These are phyloP conservation scores for Galerina marginata DNA, from an alignment of 768 basidiomycete genomes.

Conservation along the genomic window DNA sequence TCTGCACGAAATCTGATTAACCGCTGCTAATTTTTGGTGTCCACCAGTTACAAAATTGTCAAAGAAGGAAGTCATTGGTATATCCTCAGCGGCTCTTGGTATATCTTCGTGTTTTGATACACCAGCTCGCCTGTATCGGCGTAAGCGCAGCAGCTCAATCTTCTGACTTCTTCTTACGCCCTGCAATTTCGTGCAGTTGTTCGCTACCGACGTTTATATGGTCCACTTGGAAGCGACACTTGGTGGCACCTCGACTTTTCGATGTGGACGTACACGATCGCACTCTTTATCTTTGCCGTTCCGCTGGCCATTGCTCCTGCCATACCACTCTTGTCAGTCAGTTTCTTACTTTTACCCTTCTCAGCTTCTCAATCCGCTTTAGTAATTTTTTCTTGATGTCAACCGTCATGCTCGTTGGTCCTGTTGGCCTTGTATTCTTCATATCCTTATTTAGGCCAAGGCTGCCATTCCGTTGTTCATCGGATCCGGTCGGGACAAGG, in stretches of 20 bases:
- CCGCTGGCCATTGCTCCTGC: constrained; percentile 35
- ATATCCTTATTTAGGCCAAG: constrained; percentile 31
- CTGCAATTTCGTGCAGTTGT: constrained; percentile 20
- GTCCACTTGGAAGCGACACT: constrained; percentile 31
- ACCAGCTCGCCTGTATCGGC: constrained; percentile 33
- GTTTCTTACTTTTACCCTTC: neutral
- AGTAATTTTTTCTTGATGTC: constrained; percentile 39
- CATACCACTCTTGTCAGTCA: constrained; percentile 27
- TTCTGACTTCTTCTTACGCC: neutral
- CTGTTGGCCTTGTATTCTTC: constrained; percentile 32
- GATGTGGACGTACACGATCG: constrained; percentile 37
- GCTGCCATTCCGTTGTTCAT: constrained; percentile 33
- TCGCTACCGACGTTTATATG: constrained; percentile 25
- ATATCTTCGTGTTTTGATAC: constrained; percentile 38
- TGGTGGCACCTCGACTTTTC: constrained; percentile 40
- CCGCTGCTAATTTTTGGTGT: neutral
- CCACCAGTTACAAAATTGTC: constrained; percentile 28
- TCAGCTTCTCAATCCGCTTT: neutral
- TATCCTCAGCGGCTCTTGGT: constrained; percentile 34
- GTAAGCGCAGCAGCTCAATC: constrained; percentile 18
- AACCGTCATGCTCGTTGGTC: constrained; percentile 36
- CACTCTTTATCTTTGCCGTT: constrained; percentile 33
- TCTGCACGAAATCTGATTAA: neutral
- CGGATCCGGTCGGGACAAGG: constrained; percentile 29
- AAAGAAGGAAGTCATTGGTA: constrained; percentile 31